Base-by-base conservation (phyloP, 305 asterid species). In the Ilex paraguariensis region DNA sequence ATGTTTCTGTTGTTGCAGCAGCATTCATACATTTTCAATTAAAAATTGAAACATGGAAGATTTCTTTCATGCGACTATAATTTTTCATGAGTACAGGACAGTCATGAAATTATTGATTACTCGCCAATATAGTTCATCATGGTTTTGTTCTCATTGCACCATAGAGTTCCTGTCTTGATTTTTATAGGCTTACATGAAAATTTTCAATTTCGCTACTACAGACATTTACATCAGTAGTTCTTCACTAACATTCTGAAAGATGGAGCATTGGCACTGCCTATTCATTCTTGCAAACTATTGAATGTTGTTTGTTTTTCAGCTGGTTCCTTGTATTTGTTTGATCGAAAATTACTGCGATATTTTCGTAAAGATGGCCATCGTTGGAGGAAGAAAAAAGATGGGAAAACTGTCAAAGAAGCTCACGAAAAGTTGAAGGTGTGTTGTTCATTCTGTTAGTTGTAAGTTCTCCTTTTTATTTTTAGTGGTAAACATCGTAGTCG, bases 361-460 rank as follows among this genome's bases (percentile, higher is more conserved):
- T 72, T 72, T 21, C 45, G 77, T 39, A 72, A 72, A 66, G 77
- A 72, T 58, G 66, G 77, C 48, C 77, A 66, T 61, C 16, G 31
- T 21, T 66, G 77, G 77, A 66, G 63, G 67, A 72, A 72, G 57
- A 72, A 72, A 56, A 66, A 62, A 44, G 73, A 72, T 10, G 77
- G 77, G n/a, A 63, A 72, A 57, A 72, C 77, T 61, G 69, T 72
- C 10, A 66, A 58, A 67, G 77, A 72, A 62, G 69, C 73, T 44
- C 73, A 77, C 66, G 81, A 77, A 54, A 70, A 69, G 65, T 66
- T 77, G 57, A 77, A 63, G 75, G 78, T 75, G 21, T 40, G 67
- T 56, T 58, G 15, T 50, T 50, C 15, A 14, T 21, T 63, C 49
- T 13, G 31, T 28, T 28, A 10, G 15, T 48, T 49, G 15, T 46